Evolutionary conservation across 257 asterid species (phyloP).

Genomic region (Rhazya stricta): DNA sequence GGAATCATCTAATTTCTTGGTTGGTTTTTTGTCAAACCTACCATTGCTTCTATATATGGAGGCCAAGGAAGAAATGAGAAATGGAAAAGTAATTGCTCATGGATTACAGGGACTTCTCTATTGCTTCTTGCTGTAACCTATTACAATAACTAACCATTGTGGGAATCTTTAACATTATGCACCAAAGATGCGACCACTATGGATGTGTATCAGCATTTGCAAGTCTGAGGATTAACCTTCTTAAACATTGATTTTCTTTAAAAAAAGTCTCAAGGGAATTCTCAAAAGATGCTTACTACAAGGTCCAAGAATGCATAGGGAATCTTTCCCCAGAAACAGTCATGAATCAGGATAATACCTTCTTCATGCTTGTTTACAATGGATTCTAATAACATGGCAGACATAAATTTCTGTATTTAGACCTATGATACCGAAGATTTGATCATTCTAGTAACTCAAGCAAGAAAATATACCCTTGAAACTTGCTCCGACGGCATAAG

Average conservation of each 20-base stretch:
- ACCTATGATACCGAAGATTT: not conserved
- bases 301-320: not conserved
- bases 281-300: not conserved
- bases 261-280: too few relatives aligned
- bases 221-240: not conserved
- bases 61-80: not conserved
- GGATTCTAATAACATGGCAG: not conserved
- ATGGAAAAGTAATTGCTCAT: not conserved
- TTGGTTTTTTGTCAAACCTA: not conserved
- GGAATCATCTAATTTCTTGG: not conserved
- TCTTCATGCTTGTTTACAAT: not conserved
- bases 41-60: not conserved
- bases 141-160: not conserved
- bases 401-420: not conserved
- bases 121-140: not conserved
- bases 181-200: not conserved
- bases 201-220: not conserved
- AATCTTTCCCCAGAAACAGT: not conserved
- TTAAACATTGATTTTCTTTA: not conserved
- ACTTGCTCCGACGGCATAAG: constrained; percentile 95
- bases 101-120: not conserved
- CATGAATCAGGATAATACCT: not conserved
- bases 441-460: not conserved
- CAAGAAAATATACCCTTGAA: constrained; percentile 50
- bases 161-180: not conserved